Evolutionary conservation across 1,284 basidiomycete genomes (phyloP), one percentile per base, ranked within the genome.

Genomic region (Leccinum pachyderme): DNA sequence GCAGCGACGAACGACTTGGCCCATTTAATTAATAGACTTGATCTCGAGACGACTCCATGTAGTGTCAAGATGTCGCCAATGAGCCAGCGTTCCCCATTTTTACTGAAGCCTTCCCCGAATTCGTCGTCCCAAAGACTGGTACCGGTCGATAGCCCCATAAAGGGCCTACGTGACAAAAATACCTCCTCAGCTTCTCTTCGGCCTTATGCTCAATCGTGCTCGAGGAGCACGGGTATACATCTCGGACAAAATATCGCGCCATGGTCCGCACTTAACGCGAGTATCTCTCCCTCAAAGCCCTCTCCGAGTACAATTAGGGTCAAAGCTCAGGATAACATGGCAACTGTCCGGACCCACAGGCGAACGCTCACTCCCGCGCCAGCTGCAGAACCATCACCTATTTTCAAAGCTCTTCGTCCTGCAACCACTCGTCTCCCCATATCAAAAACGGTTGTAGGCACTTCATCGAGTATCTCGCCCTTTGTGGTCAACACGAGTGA

Each of bases 1-100:
- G 86, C 84, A 0, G 89, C 85, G 0, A 91, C 89, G 0, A 83
- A 89, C 52, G 89, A 91, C 45, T 76, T 92, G 2, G 89, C 87
- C 0, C 81, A 81, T 48, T 74, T 92, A 12, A 88, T 92, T 69
- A 87, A 84, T 59, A 79, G 80, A 22, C 75, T 91, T 25, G 87
- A 91, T 61, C 75, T 91, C 2, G 82, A 89, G 62, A 85, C 86
- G 4, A 89, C 89, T 0, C 89, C 88, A 0, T 73, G 74, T 15
- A 81, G 80, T 1, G 76, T 79, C 3, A 79, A 81, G 46, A 61
- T 73, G 52, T 80, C 81, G 0, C 81, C 82, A 0, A 55, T 71
- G 25, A 61, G 60, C 32, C 57, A 63, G 9, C 59, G 48, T 15
- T 72, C 75, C 7, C 69, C 52, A 0, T 58, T 58, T 47, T 46